Evolutionary conservation across 768 basidiomycete genomes (phyloP).

Genomic region (Megacollybia marginata): DNA sequence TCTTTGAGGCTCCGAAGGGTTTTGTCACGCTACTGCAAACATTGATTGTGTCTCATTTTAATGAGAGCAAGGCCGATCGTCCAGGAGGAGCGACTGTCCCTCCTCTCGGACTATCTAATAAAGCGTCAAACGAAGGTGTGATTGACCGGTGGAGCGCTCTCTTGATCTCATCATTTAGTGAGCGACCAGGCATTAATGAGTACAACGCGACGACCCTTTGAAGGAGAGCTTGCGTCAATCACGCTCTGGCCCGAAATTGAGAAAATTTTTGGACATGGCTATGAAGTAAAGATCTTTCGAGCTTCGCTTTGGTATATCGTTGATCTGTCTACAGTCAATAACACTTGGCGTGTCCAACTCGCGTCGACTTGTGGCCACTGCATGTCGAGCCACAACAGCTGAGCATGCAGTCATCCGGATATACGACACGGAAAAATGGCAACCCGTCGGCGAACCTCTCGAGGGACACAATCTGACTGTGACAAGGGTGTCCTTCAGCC

Average conservation of each 20-base stretch:
- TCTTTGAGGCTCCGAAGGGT: conserved; percentile 84
- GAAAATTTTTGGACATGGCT: conserved; percentile 76
- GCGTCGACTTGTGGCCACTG: conserved; percentile 70
- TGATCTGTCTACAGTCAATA: conserved; percentile 50
- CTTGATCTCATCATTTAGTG: neutral
- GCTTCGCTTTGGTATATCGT: conserved; percentile 1
- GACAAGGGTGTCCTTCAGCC: conserved; percentile 85
- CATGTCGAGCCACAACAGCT: conserved; percentile 80
- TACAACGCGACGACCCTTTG: conserved; percentile 55
- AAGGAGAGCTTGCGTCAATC: conserved; percentile 79
- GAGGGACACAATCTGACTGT: conserved; percentile 85
- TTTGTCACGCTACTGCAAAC: conserved; percentile 63
- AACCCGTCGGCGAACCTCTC: conserved; percentile 63
- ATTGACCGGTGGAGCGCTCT: neutral
- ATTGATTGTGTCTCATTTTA: conserved; percentile 40
- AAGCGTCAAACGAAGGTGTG: conserved; percentile 71
- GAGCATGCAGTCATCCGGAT: conserved; percentile 89
- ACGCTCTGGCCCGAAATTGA: conserved; percentile 97
- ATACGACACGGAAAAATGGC: conserved; percentile 67
- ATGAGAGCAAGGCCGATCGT: conserved; percentile 45
- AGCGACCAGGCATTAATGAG: neutral
- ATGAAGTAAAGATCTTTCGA: conserved; percentile 2
- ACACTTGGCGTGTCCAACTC: conserved; percentile 70
- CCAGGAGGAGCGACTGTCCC: conserved; percentile 85
- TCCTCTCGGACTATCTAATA: conserved; percentile 91